Evolutionary conservation across 2,329 filamentous ascomycete genomes (phyloP).

Genomic region (Arthrobotrys iridis): DNA sequence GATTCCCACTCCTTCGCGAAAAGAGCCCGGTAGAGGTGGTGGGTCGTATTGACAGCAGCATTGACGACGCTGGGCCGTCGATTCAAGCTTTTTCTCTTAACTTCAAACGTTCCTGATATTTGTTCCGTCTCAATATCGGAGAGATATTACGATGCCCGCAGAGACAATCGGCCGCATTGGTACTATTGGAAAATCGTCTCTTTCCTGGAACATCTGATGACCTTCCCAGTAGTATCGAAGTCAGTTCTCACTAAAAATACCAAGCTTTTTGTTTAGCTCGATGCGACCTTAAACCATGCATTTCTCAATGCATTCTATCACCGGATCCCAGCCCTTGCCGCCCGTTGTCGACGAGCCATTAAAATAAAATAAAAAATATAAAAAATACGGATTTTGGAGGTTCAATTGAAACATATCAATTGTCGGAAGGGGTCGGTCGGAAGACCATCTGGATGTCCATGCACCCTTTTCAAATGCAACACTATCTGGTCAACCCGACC

Average conservation of each 20-base stretch:
- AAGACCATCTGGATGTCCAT: background rate
- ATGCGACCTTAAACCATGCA: constrained; percentile 15
- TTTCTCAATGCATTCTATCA: constrained; percentile 3
- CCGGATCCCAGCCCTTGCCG: background rate
- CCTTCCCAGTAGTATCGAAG: background rate
- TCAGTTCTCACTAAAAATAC: constrained; percentile 15
- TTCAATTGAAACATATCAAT: constrained; percentile 15
- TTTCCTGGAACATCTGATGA: background rate
- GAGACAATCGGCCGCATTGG: background rate
- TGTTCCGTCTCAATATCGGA: constrained; percentile 14
- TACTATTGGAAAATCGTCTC: background rate
- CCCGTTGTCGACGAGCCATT: background rate
- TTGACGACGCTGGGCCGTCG: background rate
- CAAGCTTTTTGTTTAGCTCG: constrained; percentile 16
- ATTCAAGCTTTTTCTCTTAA: constrained; percentile 15
- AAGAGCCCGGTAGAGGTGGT: background rate
- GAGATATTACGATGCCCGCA: constrained; percentile 17
- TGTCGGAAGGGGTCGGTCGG: constrained; percentile 26
- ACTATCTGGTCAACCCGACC: background rate
- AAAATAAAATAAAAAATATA: background rate
- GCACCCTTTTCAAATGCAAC: background rate
- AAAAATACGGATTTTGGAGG: background rate
- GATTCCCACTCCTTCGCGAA: background rate
- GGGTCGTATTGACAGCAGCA: constrained; percentile 2
- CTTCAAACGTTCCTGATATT: background rate